A percentile compares a stretch with the other conserved stretches of the same genome.
phyloP scores from a whole-genome alignment of 805 yeast species.

The Lachancea kluyveri region DNA sequence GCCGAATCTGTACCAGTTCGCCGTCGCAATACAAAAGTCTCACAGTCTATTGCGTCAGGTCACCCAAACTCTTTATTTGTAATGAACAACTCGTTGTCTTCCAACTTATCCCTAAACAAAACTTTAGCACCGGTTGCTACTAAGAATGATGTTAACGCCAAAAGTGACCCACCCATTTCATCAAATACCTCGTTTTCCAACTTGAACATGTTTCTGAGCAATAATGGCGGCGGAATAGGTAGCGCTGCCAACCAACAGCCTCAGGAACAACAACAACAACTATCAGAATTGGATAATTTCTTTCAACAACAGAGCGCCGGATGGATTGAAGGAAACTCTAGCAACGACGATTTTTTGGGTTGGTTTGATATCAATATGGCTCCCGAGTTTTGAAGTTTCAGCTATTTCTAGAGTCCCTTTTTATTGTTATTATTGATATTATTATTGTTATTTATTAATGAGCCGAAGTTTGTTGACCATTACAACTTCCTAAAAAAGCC shows the following conservation, averaged over 20 bases:
- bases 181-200: constrained; percentile 10
- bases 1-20: constrained; percentile 3
- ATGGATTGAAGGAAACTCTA: constrained; percentile 70
- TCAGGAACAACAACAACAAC: constrained; percentile 7
- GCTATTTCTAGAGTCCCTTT: too few relatives aligned
- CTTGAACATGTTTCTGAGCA: constrained; percentile 13
- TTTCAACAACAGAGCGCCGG: constrained; percentile 79
- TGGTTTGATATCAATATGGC: constrained; percentile 86
- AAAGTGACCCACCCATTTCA: constrained; percentile 3
- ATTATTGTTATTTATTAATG: too few relatives aligned
- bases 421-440: too few relatives aligned
- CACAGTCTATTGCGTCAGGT: constrained; percentile 7
- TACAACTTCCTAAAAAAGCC: too few relatives aligned
- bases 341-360: constrained; percentile 76
- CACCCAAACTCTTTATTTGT: constrained; percentile 15
- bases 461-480: too few relatives aligned
- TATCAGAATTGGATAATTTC: constrained; percentile 43
- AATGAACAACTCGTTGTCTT: constrained; percentile 15
- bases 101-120: constrained; percentile 13
- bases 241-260: constrained; percentile 2
- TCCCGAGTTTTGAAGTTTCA: constrained; percentile 50
- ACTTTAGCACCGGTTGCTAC: constrained; percentile 6
- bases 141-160: not conserved
- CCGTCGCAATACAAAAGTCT: constrained; percentile 4
- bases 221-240: constrained; percentile 1